Base-by-base conservation (phyloP, 1,284 basidiomycete species). In the Coniferiporia sulphurascens region DNA sequence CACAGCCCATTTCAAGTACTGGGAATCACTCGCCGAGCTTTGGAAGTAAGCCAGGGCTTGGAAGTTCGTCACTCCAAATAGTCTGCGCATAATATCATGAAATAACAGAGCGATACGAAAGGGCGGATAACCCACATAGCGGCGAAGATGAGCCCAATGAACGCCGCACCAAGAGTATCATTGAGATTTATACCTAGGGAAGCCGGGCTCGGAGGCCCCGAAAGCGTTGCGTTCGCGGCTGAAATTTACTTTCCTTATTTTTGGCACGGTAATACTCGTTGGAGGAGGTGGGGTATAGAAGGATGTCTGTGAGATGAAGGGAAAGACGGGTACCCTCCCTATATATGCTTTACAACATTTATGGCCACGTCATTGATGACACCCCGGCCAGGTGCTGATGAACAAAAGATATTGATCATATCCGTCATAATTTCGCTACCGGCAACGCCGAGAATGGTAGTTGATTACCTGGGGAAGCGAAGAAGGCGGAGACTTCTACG, bases 31-130 rank as follows among this genome's bases (percentile, higher is more conserved):
- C n/a, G 52, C 51, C n/a, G 61, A 62, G 17, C 62, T 63, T 43
- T 60, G 62, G 55, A 57, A 69, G 56, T 68, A 69, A 15, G 64
- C 60, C 36, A 63, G 65, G 6, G 65, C 65, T 53, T 69, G 67
- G 9, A 69, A 48, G n/a, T 63, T 59, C 1, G 64, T 68, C 38
- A 67, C 61, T 2, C 67, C 67, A 44, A 67, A 69, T 15, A 69
- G 53, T 22, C 67, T 69, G 17, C 2, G 13, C 15, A n/a, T 17
- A 49, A 35, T 4, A 27, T n/a, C 4, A 13, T 35, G 9, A 27
- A 38, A 13, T 10, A 7, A 27, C 3, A 43, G 4, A 13, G 52
- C 34, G 15, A 2, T 12, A 15, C 15, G 10, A n/a, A 48, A 15
- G 12, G 21, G 13, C 15, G 34, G 1, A 52, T 27, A 6, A 10